Evolutionary conservation across 495 filamentous ascomycete species (phyloP).

Genomic region (Hypoxylon lienhwacheense): DNA sequence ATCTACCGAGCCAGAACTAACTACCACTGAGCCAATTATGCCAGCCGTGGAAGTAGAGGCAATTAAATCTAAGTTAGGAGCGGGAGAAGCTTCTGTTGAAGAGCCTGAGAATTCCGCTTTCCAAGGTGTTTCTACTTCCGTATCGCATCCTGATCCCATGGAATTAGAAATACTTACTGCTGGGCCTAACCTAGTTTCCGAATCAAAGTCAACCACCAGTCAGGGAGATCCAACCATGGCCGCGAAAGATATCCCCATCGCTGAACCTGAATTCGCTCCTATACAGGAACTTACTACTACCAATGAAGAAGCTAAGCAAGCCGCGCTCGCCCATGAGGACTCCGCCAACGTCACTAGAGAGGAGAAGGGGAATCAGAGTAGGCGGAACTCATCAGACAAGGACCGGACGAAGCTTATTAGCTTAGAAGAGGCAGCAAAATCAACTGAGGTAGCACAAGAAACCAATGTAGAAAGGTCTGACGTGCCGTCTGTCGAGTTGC

Average conservation of each 20-base stretch:
- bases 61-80: not conserved
- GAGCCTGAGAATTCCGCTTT: conserved; percentile 2
- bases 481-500: not conserved
- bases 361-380: conserved; percentile 23
- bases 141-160: not conserved
- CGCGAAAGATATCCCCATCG: not conserved
- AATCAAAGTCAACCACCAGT: conserved; percentile 2
- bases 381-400: conserved; percentile 6
- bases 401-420: conserved; percentile 4
- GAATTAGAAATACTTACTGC: not conserved
- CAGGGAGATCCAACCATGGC: not conserved
- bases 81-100: not conserved
- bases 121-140: not conserved
- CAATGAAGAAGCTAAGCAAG: conserved; percentile 5
- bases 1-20: not conserved
- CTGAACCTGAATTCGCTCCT: not conserved
- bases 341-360: conserved; percentile 16
- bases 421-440: conserved; percentile 9
- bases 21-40: not conserved
- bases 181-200: not conserved
- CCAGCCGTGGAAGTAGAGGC: not conserved
- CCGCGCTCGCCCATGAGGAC: not conserved
- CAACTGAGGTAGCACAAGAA: conserved; percentile 8
- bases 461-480: conserved; percentile 6
- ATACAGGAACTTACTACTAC: not conserved